These are phyloP conservation scores for Macadamia tetraphylla DNA, from an alignment of 164 flowering plant species.

Conservation along the genomic window DNA sequence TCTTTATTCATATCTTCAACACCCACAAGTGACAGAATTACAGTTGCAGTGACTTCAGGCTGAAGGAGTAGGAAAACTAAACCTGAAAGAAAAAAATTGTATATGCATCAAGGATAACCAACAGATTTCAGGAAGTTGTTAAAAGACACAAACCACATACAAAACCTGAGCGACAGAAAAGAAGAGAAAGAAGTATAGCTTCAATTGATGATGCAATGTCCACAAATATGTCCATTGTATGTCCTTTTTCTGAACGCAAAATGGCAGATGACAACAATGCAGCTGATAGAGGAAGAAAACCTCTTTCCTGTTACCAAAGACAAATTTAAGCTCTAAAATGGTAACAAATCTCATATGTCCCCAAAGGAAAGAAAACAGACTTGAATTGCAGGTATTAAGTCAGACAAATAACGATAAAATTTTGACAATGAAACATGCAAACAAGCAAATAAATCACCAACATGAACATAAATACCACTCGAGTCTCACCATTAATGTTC, in stretches of 20 bases:
- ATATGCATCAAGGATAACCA: constrained; percentile 1
- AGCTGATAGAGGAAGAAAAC: constrained; percentile 87
- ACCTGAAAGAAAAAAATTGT: constrained; percentile 41
- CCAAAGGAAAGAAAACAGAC: neutral
- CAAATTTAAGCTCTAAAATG: constrained; percentile 4
- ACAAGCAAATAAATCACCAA: too few relatives aligned
- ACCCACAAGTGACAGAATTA: constrained; percentile 65
- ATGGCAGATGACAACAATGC: constrained; percentile 75
- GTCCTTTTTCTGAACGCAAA: constrained; percentile 55
- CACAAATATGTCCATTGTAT: constrained; percentile 40
- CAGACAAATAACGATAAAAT: too few relatives aligned
- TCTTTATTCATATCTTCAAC: constrained; percentile 42
- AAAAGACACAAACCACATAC: neutral
- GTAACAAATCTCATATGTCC: neutral
- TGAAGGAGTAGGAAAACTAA: constrained; percentile 63
- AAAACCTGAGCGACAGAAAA: constrained; percentile 82
- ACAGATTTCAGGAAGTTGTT: neutral
- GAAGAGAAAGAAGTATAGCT: constrained; percentile 67
- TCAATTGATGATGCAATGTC: constrained; percentile 65
- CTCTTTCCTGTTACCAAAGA: constrained; percentile 69
- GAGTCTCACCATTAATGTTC: too few relatives aligned
- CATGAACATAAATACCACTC: too few relatives aligned
- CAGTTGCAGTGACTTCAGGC: constrained; percentile 60
- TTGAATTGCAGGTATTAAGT: neutral
- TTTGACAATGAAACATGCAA: too few relatives aligned